A percentile compares a stretch with the other conserved stretches of the same genome.
Conservation (phyloP, 176 grass and related monocot genomes). For the barley (Hordeum vulgare) region DNA sequence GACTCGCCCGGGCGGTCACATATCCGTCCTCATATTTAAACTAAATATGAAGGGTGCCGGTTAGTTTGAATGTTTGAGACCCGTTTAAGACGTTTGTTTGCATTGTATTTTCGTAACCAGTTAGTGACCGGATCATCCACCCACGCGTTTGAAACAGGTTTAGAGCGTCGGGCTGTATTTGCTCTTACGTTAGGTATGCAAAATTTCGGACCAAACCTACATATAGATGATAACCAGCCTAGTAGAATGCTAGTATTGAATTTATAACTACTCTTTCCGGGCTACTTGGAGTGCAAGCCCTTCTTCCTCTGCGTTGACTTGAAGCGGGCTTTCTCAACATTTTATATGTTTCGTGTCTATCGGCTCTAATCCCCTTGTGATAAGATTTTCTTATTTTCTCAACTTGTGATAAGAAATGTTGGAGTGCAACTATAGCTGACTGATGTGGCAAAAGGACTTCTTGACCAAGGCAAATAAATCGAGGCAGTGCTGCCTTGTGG, state of each 20-base stretch:
- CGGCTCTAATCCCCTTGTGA: not conserved
- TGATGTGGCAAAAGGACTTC: constrained; percentile 7
- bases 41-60: no score
- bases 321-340: not conserved
- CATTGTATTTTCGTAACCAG: no score
- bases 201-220: no score
- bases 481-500: not conserved
- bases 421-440: not conserved
- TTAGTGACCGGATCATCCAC: no score
- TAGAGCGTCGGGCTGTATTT: no score
- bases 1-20: no score
- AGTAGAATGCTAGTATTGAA: not conserved
- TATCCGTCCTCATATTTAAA: no score
- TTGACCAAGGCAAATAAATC: constrained; percentile 19
- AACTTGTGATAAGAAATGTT: not conserved
- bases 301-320: not conserved
- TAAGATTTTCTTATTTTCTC: not conserved
- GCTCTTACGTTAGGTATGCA: no score
- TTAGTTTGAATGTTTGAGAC: no score
- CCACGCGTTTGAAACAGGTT: no score
- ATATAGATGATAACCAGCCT: no score
- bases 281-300: not conserved
- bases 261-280: not conserved
- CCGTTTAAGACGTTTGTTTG: no score
- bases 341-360: not conserved